A percentile compares a stretch with the other conserved stretches of the same genome.
Conservation (phyloP, 441 rosid species). For the Erodium texanum region DNA sequence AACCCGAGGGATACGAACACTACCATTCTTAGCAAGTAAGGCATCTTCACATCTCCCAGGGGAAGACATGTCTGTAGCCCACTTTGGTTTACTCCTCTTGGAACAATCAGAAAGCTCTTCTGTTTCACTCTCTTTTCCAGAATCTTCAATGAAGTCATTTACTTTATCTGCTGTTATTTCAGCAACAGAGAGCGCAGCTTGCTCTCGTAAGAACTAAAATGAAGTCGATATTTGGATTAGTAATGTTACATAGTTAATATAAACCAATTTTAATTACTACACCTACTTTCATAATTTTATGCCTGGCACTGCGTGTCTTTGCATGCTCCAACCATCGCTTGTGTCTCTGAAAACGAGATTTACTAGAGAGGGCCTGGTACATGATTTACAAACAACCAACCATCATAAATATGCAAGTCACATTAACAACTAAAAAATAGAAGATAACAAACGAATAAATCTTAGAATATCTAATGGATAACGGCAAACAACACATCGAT, state of each 20-base stretch:
- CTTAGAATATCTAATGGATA: neutral
- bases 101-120: slow-evolving; percentile 45
- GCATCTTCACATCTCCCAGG: slow-evolving; percentile 31
- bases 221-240: slow-evolving; percentile 17
- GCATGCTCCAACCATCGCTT: slow-evolving; percentile 97
- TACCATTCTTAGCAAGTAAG: slow-evolving; percentile 36
- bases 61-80: slow-evolving; percentile 50
- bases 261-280: slow-evolving; percentile 1
- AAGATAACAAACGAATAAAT: neutral
- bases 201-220: slow-evolving; percentile 80
- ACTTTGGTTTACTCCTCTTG: slow-evolving; percentile 40
- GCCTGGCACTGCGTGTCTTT: slow-evolving; percentile 90
- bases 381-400: neutral
- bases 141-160: slow-evolving; percentile 62
- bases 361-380: slow-evolving; percentile 73
- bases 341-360: slow-evolving; percentile 89
- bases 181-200: slow-evolving; percentile 69
- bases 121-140: slow-evolving; percentile 52
- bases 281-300: slow-evolving; percentile 89
- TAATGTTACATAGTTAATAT: neutral
- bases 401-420: neutral
- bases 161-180: slow-evolving; percentile 73
- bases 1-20: slow-evolving; percentile 56
- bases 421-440: neutral
- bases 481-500: neutral